Percentiles rank a stretch among this genome's conserved stretches.
phyloP scores from a whole-genome alignment of 768 basidiomycete genomes.

The Exidia glandulosa region DNA sequence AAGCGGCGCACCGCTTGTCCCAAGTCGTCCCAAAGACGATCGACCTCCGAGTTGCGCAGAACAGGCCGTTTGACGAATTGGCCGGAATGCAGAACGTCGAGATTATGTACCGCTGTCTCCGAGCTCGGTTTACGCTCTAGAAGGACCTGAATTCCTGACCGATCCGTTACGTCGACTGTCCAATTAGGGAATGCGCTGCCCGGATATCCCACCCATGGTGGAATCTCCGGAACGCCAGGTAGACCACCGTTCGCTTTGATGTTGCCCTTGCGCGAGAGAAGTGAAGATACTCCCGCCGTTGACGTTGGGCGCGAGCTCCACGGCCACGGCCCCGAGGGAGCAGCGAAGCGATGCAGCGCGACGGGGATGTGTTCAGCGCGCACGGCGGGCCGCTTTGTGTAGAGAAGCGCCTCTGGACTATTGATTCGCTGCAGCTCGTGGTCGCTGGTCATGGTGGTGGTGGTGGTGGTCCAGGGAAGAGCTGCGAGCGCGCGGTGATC shows the following conservation, averaged over 20 bases:
- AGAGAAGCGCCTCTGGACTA: neutral
- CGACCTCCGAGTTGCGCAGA: neutral
- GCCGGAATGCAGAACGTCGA: neutral
- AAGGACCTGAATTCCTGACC: constrained; percentile 20
- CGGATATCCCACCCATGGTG: constrained; percentile 32
- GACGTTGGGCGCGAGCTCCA: constrained; percentile 5
- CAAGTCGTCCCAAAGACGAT: constrained; percentile 26
- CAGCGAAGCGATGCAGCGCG: constrained; percentile 23
- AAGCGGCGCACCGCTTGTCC: constrained; percentile 21
- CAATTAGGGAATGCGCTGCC: constrained; percentile 44
- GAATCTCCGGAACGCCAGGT: neutral
- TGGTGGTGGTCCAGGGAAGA: neutral
- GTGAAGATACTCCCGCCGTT: neutral
- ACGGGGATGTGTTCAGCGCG: neutral
- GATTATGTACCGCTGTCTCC: neutral
- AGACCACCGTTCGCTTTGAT: neutral
- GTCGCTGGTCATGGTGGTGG: neutral
- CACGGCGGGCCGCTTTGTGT: neutral
- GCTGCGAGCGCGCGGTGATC: neutral
- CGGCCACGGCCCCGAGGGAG: constrained; percentile 30
- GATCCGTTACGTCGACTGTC: constrained; percentile 32
- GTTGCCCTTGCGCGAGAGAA: neutral
- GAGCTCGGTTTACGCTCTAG: constrained; percentile 8
- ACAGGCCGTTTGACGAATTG: neutral
- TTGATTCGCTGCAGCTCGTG: neutral